Percentiles rank a stretch among this genome's conserved stretches.
Conservation (phyloP, 495 filamentous ascomycete genomes). For the Aspergillus wentii region DNA sequence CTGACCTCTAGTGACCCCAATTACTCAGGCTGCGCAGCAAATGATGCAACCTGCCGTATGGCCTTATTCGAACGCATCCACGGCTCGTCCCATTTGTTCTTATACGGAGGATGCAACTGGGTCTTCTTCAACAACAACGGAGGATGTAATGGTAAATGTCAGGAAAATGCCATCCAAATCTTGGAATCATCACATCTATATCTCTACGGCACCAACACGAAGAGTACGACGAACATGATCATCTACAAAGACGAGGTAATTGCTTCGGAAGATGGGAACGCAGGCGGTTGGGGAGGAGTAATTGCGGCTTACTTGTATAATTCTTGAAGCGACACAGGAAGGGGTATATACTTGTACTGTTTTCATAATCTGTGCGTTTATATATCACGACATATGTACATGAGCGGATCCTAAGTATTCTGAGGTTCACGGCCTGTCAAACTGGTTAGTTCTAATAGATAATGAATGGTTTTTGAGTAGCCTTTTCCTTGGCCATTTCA, state of each 20-base stretch:
- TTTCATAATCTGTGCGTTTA: too few relatives aligned
- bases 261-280: constrained; percentile 36
- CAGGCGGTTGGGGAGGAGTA: constrained; percentile 54
- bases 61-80: constrained; percentile 32
- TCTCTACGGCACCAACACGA: constrained; percentile 40
- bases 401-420: too few relatives aligned
- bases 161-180: constrained; percentile 37
- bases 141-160: constrained; percentile 35
- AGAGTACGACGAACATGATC: constrained; percentile 39
- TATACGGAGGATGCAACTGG: constrained; percentile 52
- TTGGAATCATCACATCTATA: constrained; percentile 23
- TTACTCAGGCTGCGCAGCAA: constrained; percentile 26
- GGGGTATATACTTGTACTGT: too few relatives aligned
- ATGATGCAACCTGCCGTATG: constrained; percentile 37
- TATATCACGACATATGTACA: too few relatives aligned
- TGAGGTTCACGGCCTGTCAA: too few relatives aligned
- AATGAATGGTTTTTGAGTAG: too few relatives aligned
- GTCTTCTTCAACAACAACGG: constrained; percentile 44
- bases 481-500: too few relatives aligned
- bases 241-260: constrained; percentile 22
- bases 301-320: constrained; percentile 39
- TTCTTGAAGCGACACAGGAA: too few relatives aligned
- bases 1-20: constrained; percentile 35
- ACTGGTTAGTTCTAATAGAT: too few relatives aligned
- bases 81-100: constrained; percentile 42